Conservation (phyloP, 1,284 basidiomycete species). For the Cystobasidium slooffiae region DNA sequence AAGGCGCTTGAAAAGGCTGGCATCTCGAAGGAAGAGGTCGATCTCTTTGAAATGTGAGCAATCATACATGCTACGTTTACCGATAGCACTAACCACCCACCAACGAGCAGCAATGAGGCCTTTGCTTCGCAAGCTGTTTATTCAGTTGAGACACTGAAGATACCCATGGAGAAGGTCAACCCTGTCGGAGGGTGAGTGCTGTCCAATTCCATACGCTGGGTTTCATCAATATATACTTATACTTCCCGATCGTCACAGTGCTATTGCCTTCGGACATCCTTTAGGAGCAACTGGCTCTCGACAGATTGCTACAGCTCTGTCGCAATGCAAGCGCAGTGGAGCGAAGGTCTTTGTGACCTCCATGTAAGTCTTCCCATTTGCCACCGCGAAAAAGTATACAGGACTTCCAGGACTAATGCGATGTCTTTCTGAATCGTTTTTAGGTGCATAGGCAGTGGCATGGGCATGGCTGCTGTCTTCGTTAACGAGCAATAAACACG, state of each 20-base stretch:
- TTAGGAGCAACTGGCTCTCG: slow-evolving; percentile 71
- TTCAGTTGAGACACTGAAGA: slow-evolving; percentile 64
- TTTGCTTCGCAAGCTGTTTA: slow-evolving; percentile 60
- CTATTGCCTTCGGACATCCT: slow-evolving; percentile 66
- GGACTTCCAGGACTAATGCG: no score
- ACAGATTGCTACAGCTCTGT: slow-evolving; percentile 81
- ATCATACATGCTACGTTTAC: no score
- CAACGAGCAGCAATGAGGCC: slow-evolving; percentile 52
- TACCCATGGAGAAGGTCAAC: slow-evolving; percentile 60
- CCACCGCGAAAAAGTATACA: no score
- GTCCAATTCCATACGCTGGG: slow-evolving; percentile 62
- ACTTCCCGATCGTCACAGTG: slow-evolving; percentile 50
- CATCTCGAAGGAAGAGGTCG: slow-evolving; percentile 72
- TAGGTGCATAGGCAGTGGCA: slow-evolving; percentile 54
- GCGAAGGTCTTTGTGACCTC: slow-evolving; percentile 74
- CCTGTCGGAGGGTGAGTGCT: slow-evolving; percentile 59
- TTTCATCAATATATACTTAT: slow-evolving; percentile 7
- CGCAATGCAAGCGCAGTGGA: slow-evolving; percentile 72
- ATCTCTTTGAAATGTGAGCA: slow-evolving; percentile 85
- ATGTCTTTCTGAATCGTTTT: slow-evolving; percentile 3
- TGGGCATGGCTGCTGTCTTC: slow-evolving; percentile 68
- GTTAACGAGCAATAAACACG: slow-evolving; percentile 55
- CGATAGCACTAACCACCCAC: no score
- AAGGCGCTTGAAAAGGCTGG: slow-evolving; percentile 76
- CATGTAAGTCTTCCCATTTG: slow-evolving; percentile 70